Conservation (phyloP, 768 basidiomycete genomes). For the Leccinum longicurvipes region DNA sequence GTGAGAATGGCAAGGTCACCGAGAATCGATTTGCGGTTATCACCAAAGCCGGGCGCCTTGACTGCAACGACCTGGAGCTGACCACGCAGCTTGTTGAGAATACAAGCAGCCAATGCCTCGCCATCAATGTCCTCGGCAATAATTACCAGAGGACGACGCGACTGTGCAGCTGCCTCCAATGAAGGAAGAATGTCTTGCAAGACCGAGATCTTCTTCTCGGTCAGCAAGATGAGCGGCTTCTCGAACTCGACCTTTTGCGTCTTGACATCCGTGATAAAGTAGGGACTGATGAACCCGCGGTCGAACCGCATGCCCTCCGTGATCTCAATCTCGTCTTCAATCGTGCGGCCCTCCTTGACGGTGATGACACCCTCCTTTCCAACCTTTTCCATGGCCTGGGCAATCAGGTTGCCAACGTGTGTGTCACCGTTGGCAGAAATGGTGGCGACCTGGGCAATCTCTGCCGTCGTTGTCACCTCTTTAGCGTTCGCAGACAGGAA, state of each 20-base stretch:
- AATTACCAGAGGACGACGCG: conserved; percentile 88
- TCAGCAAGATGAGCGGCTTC: conserved; percentile 90
- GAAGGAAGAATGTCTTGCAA: conserved; percentile 94
- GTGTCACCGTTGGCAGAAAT: conserved; percentile 81
- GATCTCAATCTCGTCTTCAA: conserved; percentile 98
- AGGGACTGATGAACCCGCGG: conserved; percentile 96
- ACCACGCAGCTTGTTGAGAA: conserved; percentile 98
- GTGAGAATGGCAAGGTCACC: conserved; percentile 97
- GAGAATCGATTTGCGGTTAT: conserved; percentile 98
- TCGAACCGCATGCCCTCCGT: conserved; percentile 99
- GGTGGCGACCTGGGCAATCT: conserved; percentile 99
- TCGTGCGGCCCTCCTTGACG: conserved; percentile 97
- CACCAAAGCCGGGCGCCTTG: conserved; percentile 98
- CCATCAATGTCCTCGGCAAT: conserved; percentile 98
- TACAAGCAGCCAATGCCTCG: conserved; percentile 95
- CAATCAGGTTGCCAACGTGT: conserved; percentile 92
- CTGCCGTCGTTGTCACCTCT: conserved; percentile 93
- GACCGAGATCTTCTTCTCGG: conserved; percentile 96
- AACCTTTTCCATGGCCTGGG: conserved; percentile 99
- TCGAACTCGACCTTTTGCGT: conserved; percentile 94
- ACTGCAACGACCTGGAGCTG: conserved; percentile 92
- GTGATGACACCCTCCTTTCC: conserved; percentile 99
- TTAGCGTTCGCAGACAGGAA: conserved; percentile 87
- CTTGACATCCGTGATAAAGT: conserved; percentile 99
- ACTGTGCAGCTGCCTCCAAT: conserved; percentile 76